Evolutionary conservation across 1,139 yeast genomes (phyloP).

Genomic region (Citeromyces hawaiiensis): DNA sequence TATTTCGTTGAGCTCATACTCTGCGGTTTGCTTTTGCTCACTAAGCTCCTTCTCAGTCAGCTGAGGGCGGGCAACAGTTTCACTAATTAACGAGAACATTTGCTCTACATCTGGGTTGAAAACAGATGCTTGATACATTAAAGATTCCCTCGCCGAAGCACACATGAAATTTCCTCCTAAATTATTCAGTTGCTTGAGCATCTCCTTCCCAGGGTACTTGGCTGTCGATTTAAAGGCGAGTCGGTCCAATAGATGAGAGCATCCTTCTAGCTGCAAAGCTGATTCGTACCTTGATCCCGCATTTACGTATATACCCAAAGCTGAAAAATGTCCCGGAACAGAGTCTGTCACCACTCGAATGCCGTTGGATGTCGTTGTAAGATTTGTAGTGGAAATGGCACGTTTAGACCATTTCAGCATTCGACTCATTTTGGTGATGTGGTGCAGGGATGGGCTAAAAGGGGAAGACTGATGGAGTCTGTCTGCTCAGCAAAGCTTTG

Average conservation of each 20-base stretch:
- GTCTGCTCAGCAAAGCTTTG: no score
- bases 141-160: constrained; percentile 81
- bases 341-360: constrained; percentile 74
- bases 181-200: constrained; percentile 64
- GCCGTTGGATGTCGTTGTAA: constrained; percentile 52
- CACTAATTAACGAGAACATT: constrained; percentile 72
- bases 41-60: constrained; percentile 57
- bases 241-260: constrained; percentile 76
- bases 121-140: constrained; percentile 90
- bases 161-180: constrained; percentile 94
- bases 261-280: constrained; percentile 39
- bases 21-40: constrained; percentile 65
- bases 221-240: constrained; percentile 78
- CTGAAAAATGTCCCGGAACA: constrained; percentile 83
- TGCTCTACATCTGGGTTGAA: constrained; percentile 76
- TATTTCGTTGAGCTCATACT: constrained; percentile 73
- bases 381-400: neutral
- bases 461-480: no score
- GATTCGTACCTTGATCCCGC: constrained; percentile 84
- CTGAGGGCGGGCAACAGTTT: constrained; percentile 62
- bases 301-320: constrained; percentile 78
- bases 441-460: no score
- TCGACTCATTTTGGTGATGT: no score
- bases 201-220: constrained; percentile 45
- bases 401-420: no score